Conservation (phyloP, 2,329 filamentous ascomycete genomes). For the Tolypocladium capitatum region DNA sequence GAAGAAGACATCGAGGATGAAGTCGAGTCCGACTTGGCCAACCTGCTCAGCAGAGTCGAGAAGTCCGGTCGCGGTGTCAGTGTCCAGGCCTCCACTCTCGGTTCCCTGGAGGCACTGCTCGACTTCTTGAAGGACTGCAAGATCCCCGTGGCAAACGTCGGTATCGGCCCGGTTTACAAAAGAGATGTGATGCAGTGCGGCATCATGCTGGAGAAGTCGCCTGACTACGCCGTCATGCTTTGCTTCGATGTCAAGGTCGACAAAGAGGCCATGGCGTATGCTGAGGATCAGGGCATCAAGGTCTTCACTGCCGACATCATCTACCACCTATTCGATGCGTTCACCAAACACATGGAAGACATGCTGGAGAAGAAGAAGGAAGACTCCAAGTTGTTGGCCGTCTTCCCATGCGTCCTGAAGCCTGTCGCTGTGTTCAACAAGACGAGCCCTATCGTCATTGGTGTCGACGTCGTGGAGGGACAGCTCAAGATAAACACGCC, state of each 20-base stretch:
- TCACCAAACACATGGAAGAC: constrained; percentile 86
- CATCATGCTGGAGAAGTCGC: constrained; percentile 90
- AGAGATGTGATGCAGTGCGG: constrained; percentile 93
- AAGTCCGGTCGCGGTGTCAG: constrained; percentile 89
- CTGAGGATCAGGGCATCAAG: constrained; percentile 89
- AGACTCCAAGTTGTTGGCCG: constrained; percentile 85
- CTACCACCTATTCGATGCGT: constrained; percentile 94
- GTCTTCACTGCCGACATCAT: constrained; percentile 99
- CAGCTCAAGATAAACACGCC: constrained; percentile 78
- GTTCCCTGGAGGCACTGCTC: constrained; percentile 87
- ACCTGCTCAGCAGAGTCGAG: constrained; percentile 79
- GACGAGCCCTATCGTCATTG: constrained; percentile 85
- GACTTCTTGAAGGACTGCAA: constrained; percentile 94
- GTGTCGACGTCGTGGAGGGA: constrained; percentile 90
- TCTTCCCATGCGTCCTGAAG: constrained; percentile 88
- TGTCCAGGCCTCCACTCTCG: constrained; percentile 92
- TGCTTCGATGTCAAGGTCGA: constrained; percentile 99
- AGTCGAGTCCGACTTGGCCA: constrained; percentile 87
- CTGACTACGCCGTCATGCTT: constrained; percentile 96
- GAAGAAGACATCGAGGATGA: constrained; percentile 95
- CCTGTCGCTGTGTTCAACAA: constrained; percentile 97
- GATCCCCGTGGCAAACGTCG: constrained; percentile 94
- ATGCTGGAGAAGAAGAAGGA: constrained; percentile 88
- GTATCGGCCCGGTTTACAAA: constrained; percentile 95
- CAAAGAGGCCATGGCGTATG: constrained; percentile 84